phyloP scores from a whole-genome alignment of 345 rosid genomes.

The Kandelia obovata region DNA sequence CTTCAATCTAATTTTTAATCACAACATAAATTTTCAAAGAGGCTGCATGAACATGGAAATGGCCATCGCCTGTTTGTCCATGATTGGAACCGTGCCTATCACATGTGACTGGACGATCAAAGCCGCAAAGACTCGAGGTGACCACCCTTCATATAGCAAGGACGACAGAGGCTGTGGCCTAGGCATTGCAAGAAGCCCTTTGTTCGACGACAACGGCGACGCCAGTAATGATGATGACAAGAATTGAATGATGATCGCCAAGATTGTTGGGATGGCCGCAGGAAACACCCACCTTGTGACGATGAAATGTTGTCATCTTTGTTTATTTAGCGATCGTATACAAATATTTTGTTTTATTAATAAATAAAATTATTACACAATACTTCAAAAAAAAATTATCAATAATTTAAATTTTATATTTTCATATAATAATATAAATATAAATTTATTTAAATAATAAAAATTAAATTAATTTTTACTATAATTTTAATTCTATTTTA shows the following conservation, averaged over 20 bases:
- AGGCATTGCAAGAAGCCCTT: neutral
- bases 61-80: neutral
- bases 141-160: neutral
- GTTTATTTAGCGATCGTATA: too few species aligned
- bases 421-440: too few species aligned
- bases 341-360: too few species aligned
- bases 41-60: too few species aligned
- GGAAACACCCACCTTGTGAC: neutral
- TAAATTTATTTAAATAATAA: too few species aligned
- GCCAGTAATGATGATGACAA: neutral
- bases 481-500: too few species aligned
- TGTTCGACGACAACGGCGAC: neutral
- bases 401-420: too few species aligned
- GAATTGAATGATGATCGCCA: neutral
- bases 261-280: neutral
- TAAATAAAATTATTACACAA: too few species aligned
- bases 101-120: constrained; percentile 6
- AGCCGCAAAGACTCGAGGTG: neutral
- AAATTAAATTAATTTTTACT: too few species aligned
- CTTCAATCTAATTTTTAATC: too few species aligned
- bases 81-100: constrained; percentile 1
- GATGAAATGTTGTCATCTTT: neutral
- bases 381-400: too few species aligned
- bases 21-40: too few species aligned
- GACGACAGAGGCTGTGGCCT: neutral